These are phyloP conservation scores for Dinochytrium kinnereticum DNA, from an alignment of 371 early-diverging fungal genomes.

Conservation along the genomic window DNA sequence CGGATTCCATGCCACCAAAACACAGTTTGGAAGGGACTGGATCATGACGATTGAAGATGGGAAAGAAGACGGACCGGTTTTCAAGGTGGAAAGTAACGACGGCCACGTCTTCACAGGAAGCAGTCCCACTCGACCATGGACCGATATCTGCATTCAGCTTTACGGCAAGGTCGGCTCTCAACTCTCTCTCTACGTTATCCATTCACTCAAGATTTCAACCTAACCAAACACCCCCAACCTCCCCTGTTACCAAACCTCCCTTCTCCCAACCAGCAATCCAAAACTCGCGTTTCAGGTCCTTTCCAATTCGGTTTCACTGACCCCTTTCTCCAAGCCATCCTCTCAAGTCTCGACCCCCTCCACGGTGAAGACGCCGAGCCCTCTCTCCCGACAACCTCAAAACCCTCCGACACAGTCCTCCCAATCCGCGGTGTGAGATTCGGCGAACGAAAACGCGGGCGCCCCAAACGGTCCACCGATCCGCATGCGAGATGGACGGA, in stretches of 20 bases:
- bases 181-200: neutral
- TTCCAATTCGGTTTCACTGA: constrained; percentile 30
- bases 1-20: constrained; percentile 61
- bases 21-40: constrained; percentile 60
- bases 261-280: constrained; percentile 19
- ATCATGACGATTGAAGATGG: constrained; percentile 58
- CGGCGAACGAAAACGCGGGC: constrained; percentile 16
- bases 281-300: constrained; percentile 30
- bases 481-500: neutral
- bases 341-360: neutral
- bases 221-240: too few species aligned
- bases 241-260: too few species aligned
- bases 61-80: constrained; percentile 49
- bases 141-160: constrained; percentile 53
- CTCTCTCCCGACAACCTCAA: neutral
- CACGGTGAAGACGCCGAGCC: neutral
- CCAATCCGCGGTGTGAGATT: constrained; percentile 5
- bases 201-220: neutral
- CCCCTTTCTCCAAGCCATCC: constrained; percentile 27
- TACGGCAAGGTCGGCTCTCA: constrained; percentile 17
- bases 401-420: too few species aligned
- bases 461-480: neutral
- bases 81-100: constrained; percentile 44
- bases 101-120: constrained; percentile 51
- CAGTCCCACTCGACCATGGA: constrained; percentile 66